Evolutionary conservation across 257 asterid species (phyloP).

Genomic region (Forsythia viridissima): DNA sequence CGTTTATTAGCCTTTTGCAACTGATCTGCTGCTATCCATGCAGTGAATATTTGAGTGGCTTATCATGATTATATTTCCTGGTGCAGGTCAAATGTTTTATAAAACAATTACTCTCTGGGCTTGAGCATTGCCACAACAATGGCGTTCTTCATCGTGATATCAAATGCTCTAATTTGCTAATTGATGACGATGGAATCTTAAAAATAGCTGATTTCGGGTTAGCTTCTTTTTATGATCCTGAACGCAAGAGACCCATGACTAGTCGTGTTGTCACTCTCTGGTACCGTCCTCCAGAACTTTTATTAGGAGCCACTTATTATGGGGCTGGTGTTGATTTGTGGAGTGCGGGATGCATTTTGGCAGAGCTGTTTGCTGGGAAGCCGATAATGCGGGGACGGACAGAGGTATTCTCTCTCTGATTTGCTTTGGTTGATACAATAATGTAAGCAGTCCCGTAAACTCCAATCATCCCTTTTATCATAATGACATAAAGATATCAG

Average conservation of each 20-base stretch:
- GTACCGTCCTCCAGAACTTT: slow-evolving; percentile 97
- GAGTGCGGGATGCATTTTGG: slow-evolving; percentile 97
- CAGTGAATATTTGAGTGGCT: slow-evolving; percentile 7
- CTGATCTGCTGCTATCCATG: not conserved
- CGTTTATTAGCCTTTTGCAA: not conserved
- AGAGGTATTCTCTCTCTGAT: slow-evolving; percentile 54
- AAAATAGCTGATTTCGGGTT: slow-evolving; percentile 94
- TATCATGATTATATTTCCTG: slow-evolving; percentile 13
- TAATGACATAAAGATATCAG: not conserved
- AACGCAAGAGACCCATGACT: slow-evolving; percentile 70
- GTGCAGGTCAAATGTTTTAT: slow-evolving; percentile 85
- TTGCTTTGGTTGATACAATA: slow-evolving; percentile 1
- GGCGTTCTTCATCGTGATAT: slow-evolving; percentile 94
- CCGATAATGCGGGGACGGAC: slow-evolving; percentile 94
- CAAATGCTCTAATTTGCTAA: slow-evolving; percentile 83
- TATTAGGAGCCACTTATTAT: slow-evolving; percentile 77
- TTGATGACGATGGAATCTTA: slow-evolving; percentile 69
- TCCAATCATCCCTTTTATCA: not conserved
- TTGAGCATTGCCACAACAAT: slow-evolving; percentile 89
- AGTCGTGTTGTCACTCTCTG: slow-evolving; percentile 94
- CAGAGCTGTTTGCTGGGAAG: slow-evolving; percentile 79
- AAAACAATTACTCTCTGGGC: slow-evolving; percentile 82
- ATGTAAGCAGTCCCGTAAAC: not conserved
- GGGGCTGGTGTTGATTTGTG: slow-evolving; percentile 89
- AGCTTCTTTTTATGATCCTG: slow-evolving; percentile 73